A percentile compares a stretch with the other conserved stretches of the same genome.
Conservation (phyloP, 2,329 filamentous ascomycete species). For the Ceratocystis cacaofunesta region DNA sequence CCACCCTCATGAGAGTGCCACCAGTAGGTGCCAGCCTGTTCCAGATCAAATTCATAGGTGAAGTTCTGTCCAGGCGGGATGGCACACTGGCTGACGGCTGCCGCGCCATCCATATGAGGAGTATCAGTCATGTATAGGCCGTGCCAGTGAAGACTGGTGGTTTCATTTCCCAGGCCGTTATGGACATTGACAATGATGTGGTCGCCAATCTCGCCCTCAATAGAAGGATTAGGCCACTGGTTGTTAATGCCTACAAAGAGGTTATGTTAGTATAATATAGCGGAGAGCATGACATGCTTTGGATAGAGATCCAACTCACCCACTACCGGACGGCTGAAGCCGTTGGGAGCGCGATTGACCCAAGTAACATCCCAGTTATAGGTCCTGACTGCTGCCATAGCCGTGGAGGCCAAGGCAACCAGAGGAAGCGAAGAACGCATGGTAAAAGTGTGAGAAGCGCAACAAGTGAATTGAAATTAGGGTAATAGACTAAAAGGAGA, state of each 20-base stretch:
- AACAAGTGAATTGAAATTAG: background rate
- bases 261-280: background rate
- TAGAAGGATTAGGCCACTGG: slow-evolving; percentile 10
- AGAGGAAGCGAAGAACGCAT: slow-evolving; percentile 7
- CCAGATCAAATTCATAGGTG: slow-evolving; percentile 36
- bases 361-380: slow-evolving; percentile 17
- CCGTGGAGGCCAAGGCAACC: slow-evolving; percentile 2
- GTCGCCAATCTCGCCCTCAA: slow-evolving; percentile 23
- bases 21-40: slow-evolving; percentile 33
- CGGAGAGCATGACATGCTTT: background rate
- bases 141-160: slow-evolving; percentile 42
- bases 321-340: slow-evolving; percentile 17
- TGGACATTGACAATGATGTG: slow-evolving; percentile 33
- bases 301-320: slow-evolving; percentile 12
- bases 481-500: background rate
- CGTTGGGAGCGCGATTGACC: slow-evolving; percentile 16
- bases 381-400: slow-evolving; percentile 12
- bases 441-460: background rate
- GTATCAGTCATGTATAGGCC: slow-evolving; percentile 41
- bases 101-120: slow-evolving; percentile 43
- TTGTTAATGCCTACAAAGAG: slow-evolving; percentile 26
- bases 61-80: slow-evolving; percentile 38
- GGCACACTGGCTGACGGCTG: slow-evolving; percentile 38
- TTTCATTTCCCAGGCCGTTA: slow-evolving; percentile 39
- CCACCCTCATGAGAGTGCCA: slow-evolving; percentile 25